These are phyloP conservation scores for Saturnispora galanensis DNA, from an alignment of 805 yeast species.

Conservation along the genomic window DNA sequence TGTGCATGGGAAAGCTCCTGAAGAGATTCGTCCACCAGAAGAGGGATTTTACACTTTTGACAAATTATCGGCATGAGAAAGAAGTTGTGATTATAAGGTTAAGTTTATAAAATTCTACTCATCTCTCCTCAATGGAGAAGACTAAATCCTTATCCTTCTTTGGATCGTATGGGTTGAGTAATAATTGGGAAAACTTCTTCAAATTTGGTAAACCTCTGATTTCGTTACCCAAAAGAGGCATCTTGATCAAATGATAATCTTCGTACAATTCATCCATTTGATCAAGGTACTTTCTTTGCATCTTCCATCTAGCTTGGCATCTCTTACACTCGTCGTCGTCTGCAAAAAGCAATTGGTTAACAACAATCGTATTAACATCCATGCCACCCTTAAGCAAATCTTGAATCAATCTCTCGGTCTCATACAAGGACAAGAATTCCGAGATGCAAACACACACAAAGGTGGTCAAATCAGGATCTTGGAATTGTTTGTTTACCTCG, in stretches of 20 bases:
- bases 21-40: slow-evolving; percentile 47
- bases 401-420: slow-evolving; percentile 96
- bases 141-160: slow-evolving; percentile 43
- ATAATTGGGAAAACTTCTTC: slow-evolving; percentile 71
- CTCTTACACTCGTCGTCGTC: slow-evolving; percentile 75
- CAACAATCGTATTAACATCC: slow-evolving; percentile 94
- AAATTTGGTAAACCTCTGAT: slow-evolving; percentile 87
- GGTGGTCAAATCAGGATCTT: slow-evolving; percentile 92
- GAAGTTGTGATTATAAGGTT: neutral
- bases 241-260: slow-evolving; percentile 91
- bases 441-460: slow-evolving; percentile 95
- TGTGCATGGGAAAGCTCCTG: slow-evolving; percentile 45
- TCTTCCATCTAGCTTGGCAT: slow-evolving; percentile 86
- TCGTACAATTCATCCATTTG: slow-evolving; percentile 95
- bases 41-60: slow-evolving; percentile 53
- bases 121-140: slow-evolving; percentile 44
- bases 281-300: slow-evolving; percentile 90
- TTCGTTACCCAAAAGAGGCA: slow-evolving; percentile 92
- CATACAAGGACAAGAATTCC: slow-evolving; percentile 90
- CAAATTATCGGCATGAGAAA: slow-evolving; percentile 32
- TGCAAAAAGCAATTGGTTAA: slow-evolving; percentile 89
- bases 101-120: neutral
- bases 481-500: slow-evolving; percentile 90
- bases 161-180: slow-evolving; percentile 70
- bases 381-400: slow-evolving; percentile 89